These are phyloP conservation scores for Syzygium jambos DNA, from an alignment of 345 rosid species.

Conservation along the genomic window DNA sequence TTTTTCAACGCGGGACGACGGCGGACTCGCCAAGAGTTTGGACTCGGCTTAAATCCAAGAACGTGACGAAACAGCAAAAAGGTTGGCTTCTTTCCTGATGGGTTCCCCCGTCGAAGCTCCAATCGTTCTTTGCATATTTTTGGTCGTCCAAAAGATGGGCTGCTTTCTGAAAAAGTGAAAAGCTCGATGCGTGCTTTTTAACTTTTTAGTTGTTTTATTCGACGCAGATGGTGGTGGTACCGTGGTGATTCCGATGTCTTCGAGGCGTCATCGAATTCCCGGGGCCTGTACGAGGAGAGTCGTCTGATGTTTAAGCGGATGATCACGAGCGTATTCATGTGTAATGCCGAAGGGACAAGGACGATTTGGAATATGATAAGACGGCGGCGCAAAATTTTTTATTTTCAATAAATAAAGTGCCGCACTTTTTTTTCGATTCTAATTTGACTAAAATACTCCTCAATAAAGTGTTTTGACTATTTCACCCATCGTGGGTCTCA, in stretches of 20 bases:
- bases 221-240: background rate
- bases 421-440: no score
- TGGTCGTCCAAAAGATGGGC: background rate
- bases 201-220: no score
- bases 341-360: background rate
- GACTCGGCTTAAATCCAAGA: background rate
- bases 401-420: background rate
- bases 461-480: no score
- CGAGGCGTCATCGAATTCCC: background rate
- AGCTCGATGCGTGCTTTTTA: background rate
- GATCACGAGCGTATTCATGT: background rate
- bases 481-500: no score
- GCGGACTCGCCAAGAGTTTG: background rate
- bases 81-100: background rate
- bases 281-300: background rate
- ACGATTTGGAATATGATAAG: background rate
- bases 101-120: background rate
- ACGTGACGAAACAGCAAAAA: rapidly evolving
- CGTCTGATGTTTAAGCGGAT: background rate
- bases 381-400: background rate
- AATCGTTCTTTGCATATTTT: background rate
- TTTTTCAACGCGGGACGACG: background rate
- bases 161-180: background rate
- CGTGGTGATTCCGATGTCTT: background rate
- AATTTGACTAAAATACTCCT: no score